These are phyloP conservation scores for Melampsora medusae DNA, from an alignment of 1,284 basidiomycete species.

Conservation along the genomic window DNA sequence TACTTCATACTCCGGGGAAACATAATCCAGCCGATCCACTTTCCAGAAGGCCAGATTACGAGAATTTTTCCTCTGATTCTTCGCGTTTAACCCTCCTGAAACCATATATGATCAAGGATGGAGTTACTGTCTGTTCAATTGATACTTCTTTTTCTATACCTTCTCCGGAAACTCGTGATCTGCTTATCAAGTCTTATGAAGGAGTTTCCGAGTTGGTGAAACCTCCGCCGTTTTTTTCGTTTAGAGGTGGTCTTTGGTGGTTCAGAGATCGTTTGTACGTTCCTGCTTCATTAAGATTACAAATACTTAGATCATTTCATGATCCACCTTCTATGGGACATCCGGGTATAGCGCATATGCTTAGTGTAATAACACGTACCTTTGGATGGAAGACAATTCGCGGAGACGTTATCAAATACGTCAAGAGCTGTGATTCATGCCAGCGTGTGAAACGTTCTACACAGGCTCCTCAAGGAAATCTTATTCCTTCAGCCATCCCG, in stretches of 20 bases:
- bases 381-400: conserved; percentile 20
- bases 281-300: neutral
- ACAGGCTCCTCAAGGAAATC: neutral
- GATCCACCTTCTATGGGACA: conserved; percentile 17
- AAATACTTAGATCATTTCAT: conserved; percentile 5
- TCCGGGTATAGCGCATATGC: conserved; percentile 1
- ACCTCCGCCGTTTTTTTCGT: neutral
- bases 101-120: neutral
- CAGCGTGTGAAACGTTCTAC: conserved; percentile 50
- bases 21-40: conserved; percentile 14
- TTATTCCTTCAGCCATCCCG: neutral
- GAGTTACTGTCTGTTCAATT: neutral
- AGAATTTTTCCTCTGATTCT: neutral
- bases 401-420: neutral
- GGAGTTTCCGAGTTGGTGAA: neutral
- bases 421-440: conserved; percentile 53
- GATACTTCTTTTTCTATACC: neutral
- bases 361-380: neutral
- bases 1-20: conserved; percentile 6
- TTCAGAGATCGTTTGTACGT: neutral
- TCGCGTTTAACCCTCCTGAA: neutral
- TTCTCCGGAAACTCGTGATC: neutral
- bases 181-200: neutral
- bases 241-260: neutral
- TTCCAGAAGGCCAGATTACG: neutral